Evolutionary conservation across 2,329 filamentous ascomycete species (phyloP), one percentile per base, ranked within the genome.

Genomic region (Fusarium siculi): DNA sequence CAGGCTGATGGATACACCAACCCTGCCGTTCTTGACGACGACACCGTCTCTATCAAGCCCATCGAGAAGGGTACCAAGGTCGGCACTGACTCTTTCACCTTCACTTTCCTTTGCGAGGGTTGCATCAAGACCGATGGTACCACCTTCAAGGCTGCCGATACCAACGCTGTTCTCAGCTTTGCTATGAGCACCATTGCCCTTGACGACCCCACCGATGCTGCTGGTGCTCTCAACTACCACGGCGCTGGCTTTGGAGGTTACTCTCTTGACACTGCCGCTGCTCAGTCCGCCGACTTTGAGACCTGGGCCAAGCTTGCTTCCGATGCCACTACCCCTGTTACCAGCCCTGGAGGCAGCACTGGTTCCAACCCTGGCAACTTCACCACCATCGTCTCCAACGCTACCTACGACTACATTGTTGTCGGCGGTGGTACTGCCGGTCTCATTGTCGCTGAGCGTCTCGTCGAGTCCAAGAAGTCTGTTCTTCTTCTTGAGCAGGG

Each of bases 81-180:
- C 63, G 91, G 87, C 74, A 83, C 84, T 21, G 89, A 87, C 32
- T 83, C 87, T 72, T 93, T 89, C 79, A 87, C 87, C 50, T 78
- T 92, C 53, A 86, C 92, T n/a, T 93, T 92, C 82, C 86, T 89
- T 52, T 93, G 91, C 80, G 80, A 90, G 72, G 84, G 85, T 72
- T 90, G 88, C 78, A 82, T 89, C 28, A 81, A 87, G 72, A 83
- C 89, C 44, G 82, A 85, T 32, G 86, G 85, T 7, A 81, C 82
- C 7, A 74, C 76, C 15, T 82, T 83, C 5, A 82, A 82, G 8
- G 89, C 88, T 18, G 85, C 81, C 50, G 75, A 71, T 5, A 85
- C 85, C 2, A 73, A 77, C 23, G 78, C 87, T 19, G 79, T 89
- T 32, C 79, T 91, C 23, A 90, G 89, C 12, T 91, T 88, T 83